Percentiles rank a stretch among this genome's conserved stretches.
phyloP scores from a whole-genome alignment of 1,284 basidiomycete genomes.

The Coniophora puteana region DNA sequence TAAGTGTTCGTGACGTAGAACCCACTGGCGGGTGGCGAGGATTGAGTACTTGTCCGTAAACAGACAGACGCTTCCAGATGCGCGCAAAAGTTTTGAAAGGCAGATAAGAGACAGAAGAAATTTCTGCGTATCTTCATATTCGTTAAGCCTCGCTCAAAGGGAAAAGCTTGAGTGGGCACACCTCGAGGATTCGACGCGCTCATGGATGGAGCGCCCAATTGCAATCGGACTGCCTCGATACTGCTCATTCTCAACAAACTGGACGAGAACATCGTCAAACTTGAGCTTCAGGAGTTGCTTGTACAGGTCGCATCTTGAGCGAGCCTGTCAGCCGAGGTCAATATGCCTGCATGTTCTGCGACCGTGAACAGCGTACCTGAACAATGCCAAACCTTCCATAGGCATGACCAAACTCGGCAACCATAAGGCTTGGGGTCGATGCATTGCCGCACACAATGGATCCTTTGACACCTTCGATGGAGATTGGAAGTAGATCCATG shows the following conservation, averaged over 20 bases:
- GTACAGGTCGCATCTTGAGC: slow-evolving; percentile 76
- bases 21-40: slow-evolving; percentile 7
- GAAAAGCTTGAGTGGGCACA: slow-evolving; percentile 25
- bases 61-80: slow-evolving; percentile 34
- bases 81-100: slow-evolving; percentile 28
- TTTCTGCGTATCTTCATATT: slow-evolving; percentile 23
- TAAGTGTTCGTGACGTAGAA: slow-evolving; percentile 9
- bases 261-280: slow-evolving; percentile 63
- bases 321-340: slow-evolving; percentile 46
- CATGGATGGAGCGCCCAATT: slow-evolving; percentile 62
- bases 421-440: slow-evolving; percentile 77
- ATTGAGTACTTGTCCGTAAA: slow-evolving; percentile 37
- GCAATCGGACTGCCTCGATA: slow-evolving; percentile 64
- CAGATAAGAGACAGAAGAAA: slow-evolving; percentile 24
- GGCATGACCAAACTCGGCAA: slow-evolving; percentile 72
- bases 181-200: slow-evolving; percentile 51
- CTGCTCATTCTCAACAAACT: slow-evolving; percentile 74
- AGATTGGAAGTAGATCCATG: slow-evolving; percentile 78
- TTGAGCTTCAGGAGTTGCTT: slow-evolving; percentile 74
- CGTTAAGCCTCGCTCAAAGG: slow-evolving; percentile 10
- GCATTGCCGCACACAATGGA: slow-evolving; percentile 81
- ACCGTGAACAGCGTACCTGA: slow-evolving; percentile 42
- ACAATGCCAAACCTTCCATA: slow-evolving; percentile 78
- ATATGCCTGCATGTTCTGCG: background rate
- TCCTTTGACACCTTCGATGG: slow-evolving; percentile 69